These are phyloP conservation scores for Magnaporthiopsis rhizophila DNA, from an alignment of 2,329 filamentous ascomycete species.

Conservation along the genomic window DNA sequence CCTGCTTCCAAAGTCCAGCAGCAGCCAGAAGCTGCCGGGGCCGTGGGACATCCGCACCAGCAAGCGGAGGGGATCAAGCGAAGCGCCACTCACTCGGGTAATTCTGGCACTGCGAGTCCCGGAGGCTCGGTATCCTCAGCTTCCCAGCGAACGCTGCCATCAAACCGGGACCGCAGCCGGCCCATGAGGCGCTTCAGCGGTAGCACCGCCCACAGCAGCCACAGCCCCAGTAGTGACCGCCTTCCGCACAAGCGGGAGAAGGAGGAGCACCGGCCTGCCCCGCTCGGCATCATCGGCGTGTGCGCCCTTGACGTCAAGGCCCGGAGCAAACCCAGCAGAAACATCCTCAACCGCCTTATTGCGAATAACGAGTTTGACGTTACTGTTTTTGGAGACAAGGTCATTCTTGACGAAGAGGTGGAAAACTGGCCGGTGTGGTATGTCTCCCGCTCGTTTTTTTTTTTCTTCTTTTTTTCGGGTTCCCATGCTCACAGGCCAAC, in stretches of 20 bases:
- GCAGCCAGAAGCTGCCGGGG: slow-evolving; percentile 17
- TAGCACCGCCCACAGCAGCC: slow-evolving; percentile 73
- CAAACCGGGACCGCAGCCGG: slow-evolving; percentile 46
- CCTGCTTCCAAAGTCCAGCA: slow-evolving; percentile 35
- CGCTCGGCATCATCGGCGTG: slow-evolving; percentile 71
- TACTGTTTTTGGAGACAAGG: slow-evolving; percentile 96
- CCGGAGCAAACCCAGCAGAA: slow-evolving; percentile 90
- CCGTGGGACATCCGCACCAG: slow-evolving; percentile 27
- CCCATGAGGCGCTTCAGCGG: slow-evolving; percentile 71
- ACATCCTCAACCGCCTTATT: slow-evolving; percentile 88
- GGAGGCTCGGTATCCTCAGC: slow-evolving; percentile 1
- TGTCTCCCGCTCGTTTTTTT: slow-evolving; percentile 19
- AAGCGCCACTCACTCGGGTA: slow-evolving; percentile 13
- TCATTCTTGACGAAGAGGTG: slow-evolving; percentile 92
- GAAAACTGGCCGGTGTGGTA: slow-evolving; percentile 92
- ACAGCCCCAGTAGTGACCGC: slow-evolving; percentile 69
- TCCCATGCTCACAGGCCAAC: slow-evolving; percentile 15
- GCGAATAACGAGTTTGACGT: slow-evolving; percentile 91
- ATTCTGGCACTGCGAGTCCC: neutral
- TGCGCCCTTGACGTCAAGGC: slow-evolving; percentile 95
- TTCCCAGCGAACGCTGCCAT: slow-evolving; percentile 20
- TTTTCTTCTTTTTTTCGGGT: neutral
- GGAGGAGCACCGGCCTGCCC: slow-evolving; percentile 56
- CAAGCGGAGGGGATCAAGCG: slow-evolving; percentile 42
- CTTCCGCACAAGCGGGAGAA: slow-evolving; percentile 46